phyloP scores from a whole-genome alignment of 1,284 basidiomycete species.

The Heterobasidion irregulare region DNA sequence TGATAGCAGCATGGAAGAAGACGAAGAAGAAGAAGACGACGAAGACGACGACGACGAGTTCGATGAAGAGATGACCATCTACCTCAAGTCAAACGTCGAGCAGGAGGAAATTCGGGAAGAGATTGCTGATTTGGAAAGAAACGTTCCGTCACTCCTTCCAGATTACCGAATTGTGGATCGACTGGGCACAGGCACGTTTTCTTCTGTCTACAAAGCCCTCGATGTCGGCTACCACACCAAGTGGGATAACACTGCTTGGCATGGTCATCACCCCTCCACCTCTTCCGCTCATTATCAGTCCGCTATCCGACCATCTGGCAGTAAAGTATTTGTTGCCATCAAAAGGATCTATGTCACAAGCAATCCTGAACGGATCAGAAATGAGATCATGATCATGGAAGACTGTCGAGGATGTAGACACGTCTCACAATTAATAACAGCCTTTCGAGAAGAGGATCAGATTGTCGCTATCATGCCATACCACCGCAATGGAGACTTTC shows the following conservation, averaged over 20 bases:
- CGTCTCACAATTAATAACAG: conserved; percentile 89
- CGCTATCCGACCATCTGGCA: conserved; percentile 26
- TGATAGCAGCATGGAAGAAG: neutral
- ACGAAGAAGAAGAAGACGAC: conserved; percentile 24
- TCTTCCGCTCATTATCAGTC: conserved; percentile 60
- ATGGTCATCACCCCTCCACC: conserved; percentile 48
- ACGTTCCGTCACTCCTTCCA: conserved; percentile 54
- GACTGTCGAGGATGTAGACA: conserved; percentile 77
- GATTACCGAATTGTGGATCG: conserved; percentile 86
- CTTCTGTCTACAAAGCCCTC: conserved; percentile 95
- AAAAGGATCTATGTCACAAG: conserved; percentile 98
- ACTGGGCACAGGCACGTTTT: conserved; percentile 96
- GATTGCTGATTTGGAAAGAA: conserved; percentile 54
- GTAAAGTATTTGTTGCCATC: conserved; percentile 81
- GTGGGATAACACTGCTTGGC: conserved; percentile 83
- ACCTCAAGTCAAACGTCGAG: conserved; percentile 57
- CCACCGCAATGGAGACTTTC: conserved; percentile 87
- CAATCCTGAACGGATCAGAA: conserved; percentile 86
- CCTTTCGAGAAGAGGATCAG: conserved; percentile 89
- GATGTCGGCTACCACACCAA: conserved; percentile 70
- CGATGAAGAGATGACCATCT: conserved; percentile 52
- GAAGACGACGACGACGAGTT: conserved; percentile 26
- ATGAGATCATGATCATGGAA: conserved; percentile 93
- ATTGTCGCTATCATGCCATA: conserved; percentile 95
- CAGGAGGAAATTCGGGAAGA: conserved; percentile 70